Conservation (phyloP, 768 basidiomycete species). For the Trametes villosa region DNA sequence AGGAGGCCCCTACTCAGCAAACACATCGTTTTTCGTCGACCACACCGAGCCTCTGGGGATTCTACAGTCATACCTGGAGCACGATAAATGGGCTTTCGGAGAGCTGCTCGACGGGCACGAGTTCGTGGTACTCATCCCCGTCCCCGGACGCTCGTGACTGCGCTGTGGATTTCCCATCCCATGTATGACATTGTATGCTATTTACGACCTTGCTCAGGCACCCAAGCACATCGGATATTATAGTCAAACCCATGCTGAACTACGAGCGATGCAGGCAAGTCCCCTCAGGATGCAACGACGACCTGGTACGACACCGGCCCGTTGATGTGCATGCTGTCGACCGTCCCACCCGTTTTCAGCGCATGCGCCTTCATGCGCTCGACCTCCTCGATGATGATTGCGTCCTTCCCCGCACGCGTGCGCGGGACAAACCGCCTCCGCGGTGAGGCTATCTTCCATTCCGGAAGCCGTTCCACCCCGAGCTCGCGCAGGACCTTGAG, state of each 20-base stretch:
- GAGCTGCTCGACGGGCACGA: constrained; percentile 38
- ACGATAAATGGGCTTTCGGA: constrained; percentile 32
- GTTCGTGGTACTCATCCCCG: constrained; percentile 31
- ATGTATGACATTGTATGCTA: no score
- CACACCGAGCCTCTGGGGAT: constrained; percentile 36
- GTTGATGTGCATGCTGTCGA: constrained; percentile 35
- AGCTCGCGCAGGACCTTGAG: constrained; percentile 39
- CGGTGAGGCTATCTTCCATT: constrained; percentile 29
- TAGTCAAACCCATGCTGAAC: no score
- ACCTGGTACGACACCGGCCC: constrained; percentile 32
- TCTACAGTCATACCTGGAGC: constrained; percentile 27
- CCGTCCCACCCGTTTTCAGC: constrained; percentile 25
- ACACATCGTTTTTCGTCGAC: constrained; percentile 40
- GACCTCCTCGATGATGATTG: constrained; percentile 30
- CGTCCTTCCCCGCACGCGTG: constrained; percentile 33
- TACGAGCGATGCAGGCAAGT: no score
- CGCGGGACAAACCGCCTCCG: constrained; percentile 30
- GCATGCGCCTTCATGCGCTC: constrained; percentile 33
- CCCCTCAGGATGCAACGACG: constrained; percentile 11
- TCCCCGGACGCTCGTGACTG: neutral
- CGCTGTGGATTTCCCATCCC: neutral
- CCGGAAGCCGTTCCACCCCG: constrained; percentile 29
- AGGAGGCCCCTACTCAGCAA: constrained; percentile 31
- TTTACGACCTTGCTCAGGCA: no score
- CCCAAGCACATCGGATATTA: no score